phyloP scores from a whole-genome alignment of 2,329 filamentous ascomycete species.

The Acephala macrosclerotiorum region DNA sequence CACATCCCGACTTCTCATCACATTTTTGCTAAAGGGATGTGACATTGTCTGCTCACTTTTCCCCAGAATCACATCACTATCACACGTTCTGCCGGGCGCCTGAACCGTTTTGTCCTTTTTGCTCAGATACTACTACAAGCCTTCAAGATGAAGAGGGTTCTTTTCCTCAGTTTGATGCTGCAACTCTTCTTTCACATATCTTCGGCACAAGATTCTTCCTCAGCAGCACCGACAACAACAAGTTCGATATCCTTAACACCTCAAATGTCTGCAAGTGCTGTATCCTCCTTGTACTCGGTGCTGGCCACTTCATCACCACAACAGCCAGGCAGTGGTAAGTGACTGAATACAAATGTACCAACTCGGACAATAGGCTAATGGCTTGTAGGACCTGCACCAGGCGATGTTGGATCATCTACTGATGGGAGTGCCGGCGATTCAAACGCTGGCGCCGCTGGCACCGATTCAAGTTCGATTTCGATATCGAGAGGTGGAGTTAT shows the following conservation, averaged over 20 bases:
- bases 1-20: conserved; percentile 30
- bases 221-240: conserved; percentile 31
- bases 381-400: conserved; percentile 33
- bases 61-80: conserved; percentile 31
- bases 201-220: conserved; percentile 36
- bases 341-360: neutral
- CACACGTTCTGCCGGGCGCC: conserved; percentile 31
- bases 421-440: conserved; percentile 51
- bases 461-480: conserved; percentile 63
- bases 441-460: conserved; percentile 71
- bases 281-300: conserved; percentile 40
- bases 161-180: conserved; percentile 38
- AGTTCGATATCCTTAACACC: conserved; percentile 38
- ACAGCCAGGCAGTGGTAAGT: conserved; percentile 39
- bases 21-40: conserved; percentile 17
- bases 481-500: conserved; percentile 75
- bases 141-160: conserved; percentile 36
- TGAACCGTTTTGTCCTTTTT: conserved; percentile 21
- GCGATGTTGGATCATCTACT: conserved; percentile 45
- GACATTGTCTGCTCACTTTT: conserved; percentile 10
- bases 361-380: conserved; percentile 7
- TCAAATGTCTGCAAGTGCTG: conserved; percentile 44
- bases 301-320: conserved; percentile 40
- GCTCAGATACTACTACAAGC: conserved; percentile 28
- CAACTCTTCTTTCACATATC: conserved; percentile 33